Base-by-base conservation (phyloP, 1,284 basidiomycete species). In the Mycosarcoma mackinlayi region DNA sequence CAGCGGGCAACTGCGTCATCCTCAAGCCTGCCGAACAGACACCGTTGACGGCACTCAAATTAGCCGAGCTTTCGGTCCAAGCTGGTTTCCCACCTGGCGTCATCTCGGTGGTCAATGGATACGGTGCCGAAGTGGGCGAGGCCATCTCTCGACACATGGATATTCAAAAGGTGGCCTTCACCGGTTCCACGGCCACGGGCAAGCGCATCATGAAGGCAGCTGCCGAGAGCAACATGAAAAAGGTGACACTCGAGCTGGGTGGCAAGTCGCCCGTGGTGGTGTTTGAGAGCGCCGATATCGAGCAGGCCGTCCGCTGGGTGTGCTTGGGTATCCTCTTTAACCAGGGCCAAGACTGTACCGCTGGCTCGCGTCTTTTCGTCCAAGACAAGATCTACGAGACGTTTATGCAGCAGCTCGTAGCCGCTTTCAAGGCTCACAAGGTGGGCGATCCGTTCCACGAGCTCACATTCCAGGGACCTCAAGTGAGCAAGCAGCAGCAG, bases 191-290 rank as follows among this genome's bases (percentile, higher is more conserved):
- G 44, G 85, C 85, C 11, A 89, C 95, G 2, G 93, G 87, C 0
- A 88, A 86, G 72, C 81, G 84, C 38, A 88, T 96, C 57, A 88
- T 96, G n/a, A 88, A 90, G 6, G 84, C 86, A 0, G 93, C 93
- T 0, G 93, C 93, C 6, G 92, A 92, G 9, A 91, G 93, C 83
- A 88, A 89, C 50, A 84, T 95, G 23, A 92, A 92, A 0, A 92
- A 93, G 0, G 86, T 91, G 14, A 90, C 91, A 7, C 87, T 93
- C 35, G 93, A 83, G 83, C 86, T 91, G 3, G 90, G 90, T 27
- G 90, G 91, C 45, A 94, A 95, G 84, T 91, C 89, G 10, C 93
- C 93, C 0, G 90, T 89, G 7, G 87, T 94, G 69, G 84, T 95
- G 45, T 90, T 93, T 75, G 85, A 89, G 0, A 86, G 85, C 41